Evolutionary conservation across 2,329 filamentous ascomycete genomes (phyloP).

Genomic region (Pseudogymnoascus sp.): DNA sequence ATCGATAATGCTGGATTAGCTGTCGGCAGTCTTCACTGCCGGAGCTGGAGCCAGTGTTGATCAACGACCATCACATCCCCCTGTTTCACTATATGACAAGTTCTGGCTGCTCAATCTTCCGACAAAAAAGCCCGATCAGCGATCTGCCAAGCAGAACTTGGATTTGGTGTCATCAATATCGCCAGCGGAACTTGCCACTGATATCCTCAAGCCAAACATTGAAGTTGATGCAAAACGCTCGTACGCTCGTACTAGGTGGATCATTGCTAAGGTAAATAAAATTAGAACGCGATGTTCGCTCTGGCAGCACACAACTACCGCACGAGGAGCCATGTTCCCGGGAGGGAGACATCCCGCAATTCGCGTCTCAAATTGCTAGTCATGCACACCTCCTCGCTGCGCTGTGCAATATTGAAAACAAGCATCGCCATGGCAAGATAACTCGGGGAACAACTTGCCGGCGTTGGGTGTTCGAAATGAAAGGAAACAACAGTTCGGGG

Average conservation of each 20-base stretch:
- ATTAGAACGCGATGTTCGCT: not conserved
- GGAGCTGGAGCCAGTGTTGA: not conserved
- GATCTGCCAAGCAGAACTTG: not conserved
- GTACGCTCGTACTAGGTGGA: not conserved
- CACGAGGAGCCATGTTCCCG: not conserved
- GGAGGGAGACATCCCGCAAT: not conserved
- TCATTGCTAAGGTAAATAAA: not conserved
- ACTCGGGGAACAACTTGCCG: not conserved
- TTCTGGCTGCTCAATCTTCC: not conserved
- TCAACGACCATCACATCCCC: not conserved
- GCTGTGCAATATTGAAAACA: not conserved
- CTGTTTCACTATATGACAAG: not conserved
- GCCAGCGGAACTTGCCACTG: not conserved
- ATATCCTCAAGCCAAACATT: not conserved
- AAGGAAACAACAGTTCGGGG: not conserved
- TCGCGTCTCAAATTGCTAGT: not conserved
- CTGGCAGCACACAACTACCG: not conserved
- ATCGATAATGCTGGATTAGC: not conserved
- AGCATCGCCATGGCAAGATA: not conserved
- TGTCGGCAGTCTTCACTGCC: slow-evolving; percentile 3
- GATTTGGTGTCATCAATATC: not conserved
- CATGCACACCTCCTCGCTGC: not conserved
- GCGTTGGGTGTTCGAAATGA: not conserved
- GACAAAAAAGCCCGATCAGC: not conserved
- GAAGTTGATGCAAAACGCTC: not conserved